Conservation (phyloP, 2,329 filamentous ascomycete genomes). For the Drechmeria coniospora region DNA sequence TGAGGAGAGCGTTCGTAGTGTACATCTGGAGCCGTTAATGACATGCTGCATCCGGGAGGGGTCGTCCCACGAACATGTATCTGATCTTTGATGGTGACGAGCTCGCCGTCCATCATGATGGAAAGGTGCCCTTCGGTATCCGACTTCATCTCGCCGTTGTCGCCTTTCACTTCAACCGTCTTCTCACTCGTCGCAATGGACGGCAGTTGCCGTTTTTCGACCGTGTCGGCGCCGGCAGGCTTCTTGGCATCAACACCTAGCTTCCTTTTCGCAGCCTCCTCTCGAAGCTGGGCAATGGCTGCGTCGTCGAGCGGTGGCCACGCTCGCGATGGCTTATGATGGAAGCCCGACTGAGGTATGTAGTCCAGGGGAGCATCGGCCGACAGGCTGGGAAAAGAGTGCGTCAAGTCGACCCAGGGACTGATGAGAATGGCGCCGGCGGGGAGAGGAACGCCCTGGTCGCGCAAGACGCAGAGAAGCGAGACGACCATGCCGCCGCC, state of each 20-base stretch:
- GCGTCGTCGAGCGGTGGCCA: constrained; percentile 87
- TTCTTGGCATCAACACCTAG: constrained; percentile 8
- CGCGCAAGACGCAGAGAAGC: constrained; percentile 65
- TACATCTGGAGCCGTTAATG: constrained; percentile 37
- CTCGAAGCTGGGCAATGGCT: constrained; percentile 42
- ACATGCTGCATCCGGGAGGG: background rate
- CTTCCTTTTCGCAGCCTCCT: constrained; percentile 31
- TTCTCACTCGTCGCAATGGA: too few relatives aligned
- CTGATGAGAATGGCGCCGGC: constrained; percentile 84
- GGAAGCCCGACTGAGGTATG: constrained; percentile 74
- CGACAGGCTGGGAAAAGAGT: constrained; percentile 85
- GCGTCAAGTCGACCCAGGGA: constrained; percentile 90
- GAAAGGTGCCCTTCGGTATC: constrained; percentile 30
- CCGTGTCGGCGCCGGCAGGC: constrained; percentile 3
- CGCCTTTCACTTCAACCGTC: constrained; percentile 6
- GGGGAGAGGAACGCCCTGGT: constrained; percentile 69
- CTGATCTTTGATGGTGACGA: constrained; percentile 70
- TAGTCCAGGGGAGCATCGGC: constrained; percentile 65
- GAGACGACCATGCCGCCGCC: constrained; percentile 80
- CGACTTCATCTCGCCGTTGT: constrained; percentile 13
- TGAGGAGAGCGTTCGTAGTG: constrained; percentile 68
- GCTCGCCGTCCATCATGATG: constrained; percentile 54
- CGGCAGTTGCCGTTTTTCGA: constrained; percentile 18
- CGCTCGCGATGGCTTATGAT: constrained; percentile 74
- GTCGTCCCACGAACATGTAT: constrained; percentile 49